A percentile compares a stretch with the other conserved stretches of the same genome.
phyloP scores from a whole-genome alignment of 2,329 filamentous ascomycete genomes.

The Exutisphaerella laricina region DNA sequence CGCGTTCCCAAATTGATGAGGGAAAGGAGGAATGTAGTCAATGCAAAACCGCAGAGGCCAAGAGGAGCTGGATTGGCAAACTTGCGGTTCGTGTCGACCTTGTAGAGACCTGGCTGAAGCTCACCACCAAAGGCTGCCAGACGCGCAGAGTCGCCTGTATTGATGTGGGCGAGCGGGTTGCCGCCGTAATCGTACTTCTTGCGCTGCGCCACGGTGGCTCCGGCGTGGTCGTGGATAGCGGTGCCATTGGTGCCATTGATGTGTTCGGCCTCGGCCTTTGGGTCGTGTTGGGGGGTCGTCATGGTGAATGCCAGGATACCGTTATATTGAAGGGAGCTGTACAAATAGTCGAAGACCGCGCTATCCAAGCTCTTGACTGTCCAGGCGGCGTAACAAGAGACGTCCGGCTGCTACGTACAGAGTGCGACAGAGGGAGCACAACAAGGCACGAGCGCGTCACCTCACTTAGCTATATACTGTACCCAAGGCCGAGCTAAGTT shows the following conservation, averaged over 20 bases:
- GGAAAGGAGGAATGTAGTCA: conserved; percentile 58
- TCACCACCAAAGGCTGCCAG: conserved; percentile 48
- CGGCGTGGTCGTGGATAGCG: conserved; percentile 35
- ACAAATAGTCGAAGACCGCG: too few species aligned
- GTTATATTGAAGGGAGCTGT: too few species aligned
- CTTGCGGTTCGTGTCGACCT: conserved; percentile 35
- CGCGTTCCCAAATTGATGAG: conserved; percentile 45
- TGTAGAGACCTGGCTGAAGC: conserved; percentile 49
- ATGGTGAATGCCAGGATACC: conserved; percentile 35
- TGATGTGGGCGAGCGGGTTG: conserved; percentile 47
- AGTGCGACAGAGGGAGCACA: conserved; percentile 5
- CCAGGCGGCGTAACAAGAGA: background rate
- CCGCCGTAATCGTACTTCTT: conserved; percentile 47
- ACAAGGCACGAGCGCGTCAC: conserved; percentile 5
- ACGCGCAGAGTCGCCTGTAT: conserved; percentile 45
- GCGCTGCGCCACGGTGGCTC: conserved; percentile 35
- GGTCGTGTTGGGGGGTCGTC: conserved; percentile 38
- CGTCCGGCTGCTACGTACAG: conserved; percentile 2
- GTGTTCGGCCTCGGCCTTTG: conserved; percentile 20
- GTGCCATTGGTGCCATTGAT: conserved; percentile 27
- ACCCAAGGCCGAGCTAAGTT: conserved; percentile 5
- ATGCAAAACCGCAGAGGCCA: conserved; percentile 58
- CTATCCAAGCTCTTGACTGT: background rate
- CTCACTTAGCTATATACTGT: conserved; percentile 9
- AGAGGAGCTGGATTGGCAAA: conserved; percentile 57